Conservation (phyloP, 257 asterid genomes). For the Hygrophila difformis region DNA sequence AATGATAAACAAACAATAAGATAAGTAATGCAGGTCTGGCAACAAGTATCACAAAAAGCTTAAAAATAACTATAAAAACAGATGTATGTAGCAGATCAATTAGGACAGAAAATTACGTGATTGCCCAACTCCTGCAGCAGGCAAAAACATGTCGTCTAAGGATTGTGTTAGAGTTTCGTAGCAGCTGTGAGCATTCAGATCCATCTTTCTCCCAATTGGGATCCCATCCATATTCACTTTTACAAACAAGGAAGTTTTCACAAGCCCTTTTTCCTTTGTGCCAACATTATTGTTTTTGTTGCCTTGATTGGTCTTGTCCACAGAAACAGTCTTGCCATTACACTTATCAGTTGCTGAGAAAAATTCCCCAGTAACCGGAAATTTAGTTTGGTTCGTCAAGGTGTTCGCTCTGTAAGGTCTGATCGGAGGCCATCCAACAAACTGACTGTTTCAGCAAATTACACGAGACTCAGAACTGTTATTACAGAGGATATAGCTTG, state of each 20-base stretch:
- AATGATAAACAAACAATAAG: no score
- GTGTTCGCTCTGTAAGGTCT: conserved; percentile 35
- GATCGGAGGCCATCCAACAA: conserved; percentile 50
- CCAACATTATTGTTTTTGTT: conserved; percentile 11
- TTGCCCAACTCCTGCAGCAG: conserved; percentile 22
- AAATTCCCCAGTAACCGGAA: conserved; percentile 26
- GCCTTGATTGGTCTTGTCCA: conserved; percentile 11
- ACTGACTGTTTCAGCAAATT: conserved; percentile 28
- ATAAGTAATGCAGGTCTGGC: no score
- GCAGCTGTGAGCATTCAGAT: conserved; percentile 63
- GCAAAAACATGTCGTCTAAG: conserved; percentile 63
- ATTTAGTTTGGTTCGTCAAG: conserved; percentile 26
- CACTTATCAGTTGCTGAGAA: conserved; percentile 30
- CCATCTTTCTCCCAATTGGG: conserved; percentile 79
- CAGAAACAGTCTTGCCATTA: conserved; percentile 17
- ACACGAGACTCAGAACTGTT: background rate
- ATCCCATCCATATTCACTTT: conserved; percentile 91
- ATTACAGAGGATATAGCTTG: background rate
- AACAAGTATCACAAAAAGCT: no score
- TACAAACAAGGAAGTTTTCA: conserved; percentile 50
- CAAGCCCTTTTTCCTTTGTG: conserved; percentile 24
- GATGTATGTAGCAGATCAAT: no score
- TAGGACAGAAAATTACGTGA: conserved; percentile 35
- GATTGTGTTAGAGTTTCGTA: conserved; percentile 54
- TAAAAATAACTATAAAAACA: no score